These are phyloP conservation scores for Xerocomus minutiporus DNA, from an alignment of 1,284 basidiomycete species.

Conservation along the genomic window DNA sequence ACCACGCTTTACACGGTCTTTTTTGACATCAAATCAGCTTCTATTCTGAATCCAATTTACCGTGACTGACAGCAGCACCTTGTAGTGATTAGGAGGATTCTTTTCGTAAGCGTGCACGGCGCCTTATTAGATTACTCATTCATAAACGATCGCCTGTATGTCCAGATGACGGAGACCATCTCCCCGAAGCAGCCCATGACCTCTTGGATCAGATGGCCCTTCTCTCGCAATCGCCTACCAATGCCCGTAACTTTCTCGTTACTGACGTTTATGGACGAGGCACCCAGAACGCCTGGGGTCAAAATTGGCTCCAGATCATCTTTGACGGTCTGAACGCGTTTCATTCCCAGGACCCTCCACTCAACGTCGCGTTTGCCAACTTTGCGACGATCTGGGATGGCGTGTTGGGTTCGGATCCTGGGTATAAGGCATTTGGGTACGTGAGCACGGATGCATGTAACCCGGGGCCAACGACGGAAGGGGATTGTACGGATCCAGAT, in stretches of 20 bases:
- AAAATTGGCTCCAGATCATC: constrained; percentile 41
- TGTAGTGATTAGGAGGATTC: constrained; percentile 32
- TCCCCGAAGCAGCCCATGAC: constrained; percentile 33
- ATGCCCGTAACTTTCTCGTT: constrained; percentile 43
- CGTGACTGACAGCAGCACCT: constrained; percentile 9
- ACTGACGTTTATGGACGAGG: constrained; percentile 48
- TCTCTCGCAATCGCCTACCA: constrained; percentile 40
- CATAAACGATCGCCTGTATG: background rate
- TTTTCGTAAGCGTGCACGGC: constrained; percentile 14
- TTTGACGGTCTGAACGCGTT: constrained; percentile 36
- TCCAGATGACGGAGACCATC: constrained; percentile 28
- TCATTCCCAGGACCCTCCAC: constrained; percentile 16
- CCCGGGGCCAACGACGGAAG: constrained; percentile 30
- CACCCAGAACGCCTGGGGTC: constrained; percentile 33
- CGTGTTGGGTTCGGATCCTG: constrained; percentile 38
- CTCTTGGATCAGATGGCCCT: constrained; percentile 37
- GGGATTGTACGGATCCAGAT: constrained; percentile 41
- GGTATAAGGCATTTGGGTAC: constrained; percentile 47
- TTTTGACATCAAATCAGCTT: constrained; percentile 37
- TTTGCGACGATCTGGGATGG: constrained; percentile 45
- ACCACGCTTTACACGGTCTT: constrained; percentile 35
- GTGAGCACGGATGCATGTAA: constrained; percentile 38
- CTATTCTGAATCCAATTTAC: background rate
- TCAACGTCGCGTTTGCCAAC: constrained; percentile 44
- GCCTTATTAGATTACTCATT: background rate